A percentile compares a stretch with the other conserved stretches of the same genome.
Evolutionary conservation across 2,329 filamentous ascomycete genomes (phyloP).

Genomic region (Penicillium sp.): DNA sequence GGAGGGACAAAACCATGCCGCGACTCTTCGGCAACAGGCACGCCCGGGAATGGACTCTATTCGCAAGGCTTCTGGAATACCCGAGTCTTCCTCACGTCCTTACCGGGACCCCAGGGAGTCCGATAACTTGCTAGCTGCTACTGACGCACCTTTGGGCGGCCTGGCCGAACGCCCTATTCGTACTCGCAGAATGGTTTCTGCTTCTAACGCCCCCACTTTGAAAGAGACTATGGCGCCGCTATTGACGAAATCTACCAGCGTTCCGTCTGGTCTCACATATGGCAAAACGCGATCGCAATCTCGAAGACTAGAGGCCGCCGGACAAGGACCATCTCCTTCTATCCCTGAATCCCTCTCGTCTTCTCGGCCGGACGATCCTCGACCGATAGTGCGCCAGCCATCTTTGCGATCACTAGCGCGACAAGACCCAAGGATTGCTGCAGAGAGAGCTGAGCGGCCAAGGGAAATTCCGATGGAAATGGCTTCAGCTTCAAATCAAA

Average conservation of each 20-base stretch:
- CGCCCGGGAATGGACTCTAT: conserved; percentile 32
- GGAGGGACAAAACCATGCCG: conserved; percentile 47
- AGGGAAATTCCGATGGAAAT: conserved; percentile 14
- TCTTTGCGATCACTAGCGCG: conserved; percentile 18
- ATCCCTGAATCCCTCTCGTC: conserved; percentile 18
- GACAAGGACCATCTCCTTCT: conserved; percentile 18
- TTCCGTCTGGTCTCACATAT: conserved; percentile 33
- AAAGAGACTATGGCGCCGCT: conserved; percentile 29
- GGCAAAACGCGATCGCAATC: conserved; percentile 46
- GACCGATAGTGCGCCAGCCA: conserved; percentile 8
- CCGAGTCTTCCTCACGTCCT: conserved; percentile 15
- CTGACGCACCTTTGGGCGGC: conserved; percentile 28
- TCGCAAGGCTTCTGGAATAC: conserved; percentile 26
- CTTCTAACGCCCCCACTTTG: conserved; percentile 34
- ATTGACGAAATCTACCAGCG: conserved; percentile 33
- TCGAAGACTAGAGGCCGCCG: conserved; percentile 34
- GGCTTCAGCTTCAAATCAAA: conserved; percentile 5
- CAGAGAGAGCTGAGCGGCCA: conserved; percentile 8
- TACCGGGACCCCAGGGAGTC: conserved; percentile 19
- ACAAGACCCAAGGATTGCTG: conserved; percentile 8
- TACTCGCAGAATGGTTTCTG: conserved; percentile 33
- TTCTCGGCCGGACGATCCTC: conserved; percentile 17
- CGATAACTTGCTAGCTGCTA: conserved; percentile 10
- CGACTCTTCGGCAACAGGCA: conserved; percentile 47
- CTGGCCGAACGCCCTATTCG: conserved; percentile 42